phyloP scores from a whole-genome alignment of 1,139 yeast species.

The Candida mesenterica region DNA sequence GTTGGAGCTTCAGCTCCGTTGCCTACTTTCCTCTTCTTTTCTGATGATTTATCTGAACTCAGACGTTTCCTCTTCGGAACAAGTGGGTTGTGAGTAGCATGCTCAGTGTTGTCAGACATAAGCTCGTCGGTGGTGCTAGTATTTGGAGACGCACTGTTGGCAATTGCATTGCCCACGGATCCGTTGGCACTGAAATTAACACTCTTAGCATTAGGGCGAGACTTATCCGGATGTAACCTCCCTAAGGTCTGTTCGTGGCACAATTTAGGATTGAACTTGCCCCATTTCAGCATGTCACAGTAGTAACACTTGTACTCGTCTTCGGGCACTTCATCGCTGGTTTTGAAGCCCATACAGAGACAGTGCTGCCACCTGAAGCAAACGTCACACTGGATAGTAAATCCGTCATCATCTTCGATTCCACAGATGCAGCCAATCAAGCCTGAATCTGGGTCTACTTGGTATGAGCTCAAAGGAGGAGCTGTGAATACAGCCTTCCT shows the following conservation, averaged over 20 bases:
- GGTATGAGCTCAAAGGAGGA: constrained; percentile 46
- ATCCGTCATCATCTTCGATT: constrained; percentile 89
- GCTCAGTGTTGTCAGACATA: too few species aligned
- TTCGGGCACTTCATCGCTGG: constrained; percentile 77
- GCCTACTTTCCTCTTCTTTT: constrained; percentile 20
- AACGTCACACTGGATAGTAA: constrained; percentile 88
- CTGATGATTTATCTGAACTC: constrained; percentile 23
- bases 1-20: background rate
- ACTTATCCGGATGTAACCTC: constrained; percentile 21
- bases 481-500: too few species aligned
- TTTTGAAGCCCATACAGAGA: constrained; percentile 74
- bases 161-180: too few species aligned
- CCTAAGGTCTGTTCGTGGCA: constrained; percentile 37
- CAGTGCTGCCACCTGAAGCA: constrained; percentile 97
- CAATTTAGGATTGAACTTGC: constrained; percentile 45
- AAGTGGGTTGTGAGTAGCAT: constrained; percentile 1
- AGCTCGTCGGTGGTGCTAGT: too few species aligned
- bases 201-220: background rate
- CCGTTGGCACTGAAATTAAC: background rate
- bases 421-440: constrained; percentile 89
- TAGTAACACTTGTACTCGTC: constrained; percentile 73
- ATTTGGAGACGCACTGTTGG: too few species aligned
- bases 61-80: constrained; percentile 24
- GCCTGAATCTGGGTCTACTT: constrained; percentile 79
- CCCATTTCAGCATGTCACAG: constrained; percentile 62